Base-by-base conservation (phyloP, 176 grass and related monocot genomes). In the Carex scoparia region DNA sequence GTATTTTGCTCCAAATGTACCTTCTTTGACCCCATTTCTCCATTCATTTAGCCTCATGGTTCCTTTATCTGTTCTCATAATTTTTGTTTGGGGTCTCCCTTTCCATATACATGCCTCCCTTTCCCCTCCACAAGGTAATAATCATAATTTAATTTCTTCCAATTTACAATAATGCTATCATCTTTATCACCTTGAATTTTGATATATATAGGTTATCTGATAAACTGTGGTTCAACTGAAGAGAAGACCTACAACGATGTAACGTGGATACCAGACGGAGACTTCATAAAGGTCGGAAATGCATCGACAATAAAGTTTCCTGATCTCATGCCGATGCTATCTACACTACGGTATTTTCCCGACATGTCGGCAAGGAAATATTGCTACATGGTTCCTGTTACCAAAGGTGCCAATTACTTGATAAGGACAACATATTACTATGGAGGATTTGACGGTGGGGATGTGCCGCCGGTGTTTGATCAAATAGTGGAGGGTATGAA, bases 341-440 rank as follows among this genome's bases (percentile, higher is more conserved):
- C 89, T 5, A 83, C 91, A 1, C 86, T 98, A 16, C 85, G 95
- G 11, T 98, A 85, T 87, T 98, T 98, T 81, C 95, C 89, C 6
- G 86, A 93, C 85, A 18, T 27, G 60, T 70, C 83, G 0, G 80
- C 95, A 0, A 19, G 84, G 35, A 98, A 94, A 88, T 81, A 93
- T 83, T 98, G 95, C 80, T 98, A 92, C 86, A 72, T 81, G 83
- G 16, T 98, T 48, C 93, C 95, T 0, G 88, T 83, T 54, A 8
- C 4, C 53, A 89, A 60, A 46, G 40, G 65, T 11, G 69, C 66
- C 13, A 87, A 79, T 86, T 95, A 95, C 84, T 79, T 98, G 59
- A 71, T 98, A 57, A 74, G 96, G 10, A 95, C 93, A 5, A 92
- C 91, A 3, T 98, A 95, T 86, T 95, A 63, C 91, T 95, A 99